phyloP scores from a whole-genome alignment of 2,329 filamentous ascomycete genomes.

The Trichoderma sp. region DNA sequence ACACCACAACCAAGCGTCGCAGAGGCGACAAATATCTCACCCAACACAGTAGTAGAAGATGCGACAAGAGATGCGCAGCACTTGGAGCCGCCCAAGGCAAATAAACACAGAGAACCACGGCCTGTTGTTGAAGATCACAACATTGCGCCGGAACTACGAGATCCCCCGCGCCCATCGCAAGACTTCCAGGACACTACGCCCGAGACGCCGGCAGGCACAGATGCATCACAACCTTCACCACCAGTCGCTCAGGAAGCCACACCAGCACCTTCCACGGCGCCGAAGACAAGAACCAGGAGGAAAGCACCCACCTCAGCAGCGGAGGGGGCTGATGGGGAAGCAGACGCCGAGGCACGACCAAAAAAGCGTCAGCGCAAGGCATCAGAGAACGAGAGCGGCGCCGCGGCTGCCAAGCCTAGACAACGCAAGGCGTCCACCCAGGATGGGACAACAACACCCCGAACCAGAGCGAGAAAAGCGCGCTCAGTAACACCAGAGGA shows the following conservation, averaged over 20 bases:
- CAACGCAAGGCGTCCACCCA: conserved; percentile 38
- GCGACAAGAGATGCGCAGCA: background rate
- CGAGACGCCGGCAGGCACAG: background rate
- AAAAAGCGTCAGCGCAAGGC: conserved; percentile 43
- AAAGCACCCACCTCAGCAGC: conserved; percentile 26
- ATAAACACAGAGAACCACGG: background rate
- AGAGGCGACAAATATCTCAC: background rate
- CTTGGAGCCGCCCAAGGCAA: background rate
- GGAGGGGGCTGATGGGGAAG: conserved; percentile 32
- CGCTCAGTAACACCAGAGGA: conserved; percentile 64
- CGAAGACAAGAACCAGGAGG: conserved; percentile 24
- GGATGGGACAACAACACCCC: conserved; percentile 33
- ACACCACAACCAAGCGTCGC: background rate
- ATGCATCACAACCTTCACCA: background rate
- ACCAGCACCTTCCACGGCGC: conserved; percentile 13
- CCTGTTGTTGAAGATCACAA: conserved; percentile 18
- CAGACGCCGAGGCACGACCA: conserved; percentile 34
- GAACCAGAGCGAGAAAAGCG: conserved; percentile 41
- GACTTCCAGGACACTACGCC: conserved; percentile 9
- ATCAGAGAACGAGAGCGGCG: conserved; percentile 33
- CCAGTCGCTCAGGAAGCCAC: background rate
- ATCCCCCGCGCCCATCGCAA: conserved; percentile 9
- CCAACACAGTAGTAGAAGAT: background rate
- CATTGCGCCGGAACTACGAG: conserved; percentile 28
- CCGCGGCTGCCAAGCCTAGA: conserved; percentile 32